phyloP scores from a whole-genome alignment of 108 stramenopile species.

The Conticribra weissflogii region DNA sequence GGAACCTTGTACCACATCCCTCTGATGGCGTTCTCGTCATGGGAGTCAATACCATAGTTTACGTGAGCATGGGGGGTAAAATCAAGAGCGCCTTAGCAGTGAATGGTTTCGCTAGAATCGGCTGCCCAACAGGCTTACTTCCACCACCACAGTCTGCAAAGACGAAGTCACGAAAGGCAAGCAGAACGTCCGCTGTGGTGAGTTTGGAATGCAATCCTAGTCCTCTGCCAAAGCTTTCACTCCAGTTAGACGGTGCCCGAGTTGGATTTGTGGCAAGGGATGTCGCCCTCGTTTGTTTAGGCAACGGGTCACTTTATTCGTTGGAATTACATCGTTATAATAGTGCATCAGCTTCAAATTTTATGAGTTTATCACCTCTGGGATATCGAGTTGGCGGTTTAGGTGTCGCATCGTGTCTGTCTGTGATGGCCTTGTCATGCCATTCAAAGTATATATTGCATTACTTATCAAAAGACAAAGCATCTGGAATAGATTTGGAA shows the following conservation, averaged over 20 bases:
- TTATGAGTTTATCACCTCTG: slow-evolving; percentile 67
- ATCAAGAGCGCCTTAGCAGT: slow-evolving; percentile 69
- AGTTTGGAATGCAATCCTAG: slow-evolving; percentile 66
- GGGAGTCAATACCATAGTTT: slow-evolving; percentile 71
- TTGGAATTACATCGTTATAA: slow-evolving; percentile 51
- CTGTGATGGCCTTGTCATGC: slow-evolving; percentile 39
- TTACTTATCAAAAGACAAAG: slow-evolving; percentile 21
- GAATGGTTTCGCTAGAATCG: slow-evolving; percentile 81
- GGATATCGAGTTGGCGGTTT: slow-evolving; percentile 66
- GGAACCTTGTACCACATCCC: slow-evolving; percentile 47
- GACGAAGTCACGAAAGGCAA: slow-evolving; percentile 9
- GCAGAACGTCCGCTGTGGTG: slow-evolving; percentile 14
- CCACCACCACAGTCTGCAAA: slow-evolving; percentile 21
- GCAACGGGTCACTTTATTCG: slow-evolving; percentile 67
- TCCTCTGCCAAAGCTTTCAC: slow-evolving; percentile 69
- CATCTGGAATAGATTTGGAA: neutral
- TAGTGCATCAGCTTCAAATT: slow-evolving; percentile 1
- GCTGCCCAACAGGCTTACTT: slow-evolving; percentile 55
- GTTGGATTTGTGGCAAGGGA: slow-evolving; percentile 51
- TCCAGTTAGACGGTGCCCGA: slow-evolving; percentile 79
- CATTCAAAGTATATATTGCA: slow-evolving; percentile 18
- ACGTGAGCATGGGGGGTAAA: slow-evolving; percentile 64
- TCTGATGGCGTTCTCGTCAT: slow-evolving; percentile 61
- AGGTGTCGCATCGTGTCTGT: slow-evolving; percentile 66
- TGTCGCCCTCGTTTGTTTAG: slow-evolving; percentile 65